A percentile compares a stretch with the other conserved stretches of the same genome.
These are phyloP conservation scores for Chamaecyparis obtusa DNA, from an alignment of 75 land plant species.

Conservation along the genomic window DNA sequence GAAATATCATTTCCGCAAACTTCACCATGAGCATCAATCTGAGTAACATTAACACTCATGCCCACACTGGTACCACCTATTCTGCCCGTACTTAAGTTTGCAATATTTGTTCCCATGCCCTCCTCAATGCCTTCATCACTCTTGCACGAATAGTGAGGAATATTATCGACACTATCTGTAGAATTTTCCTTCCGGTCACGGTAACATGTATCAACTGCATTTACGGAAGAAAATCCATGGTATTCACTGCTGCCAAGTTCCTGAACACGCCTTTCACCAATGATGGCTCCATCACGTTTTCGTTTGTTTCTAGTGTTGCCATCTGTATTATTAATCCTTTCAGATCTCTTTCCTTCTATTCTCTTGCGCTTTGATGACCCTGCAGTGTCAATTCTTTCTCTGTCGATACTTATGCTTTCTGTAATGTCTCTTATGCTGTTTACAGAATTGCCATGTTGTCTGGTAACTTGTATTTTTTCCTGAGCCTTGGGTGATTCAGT, in stretches of 20 bases:
- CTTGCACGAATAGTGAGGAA: conserved; percentile 14
- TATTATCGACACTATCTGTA: conserved; percentile 45
- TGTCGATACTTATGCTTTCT: conserved; percentile 19
- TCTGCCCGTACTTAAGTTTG: conserved; percentile 22
- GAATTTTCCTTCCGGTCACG: conserved; percentile 35
- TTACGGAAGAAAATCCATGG: conserved; percentile 42
- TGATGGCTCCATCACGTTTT: conserved; percentile 15
- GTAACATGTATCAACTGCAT: conserved; percentile 48
- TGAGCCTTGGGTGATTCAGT: conserved; percentile 14
- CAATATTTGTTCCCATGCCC: conserved; percentile 25
- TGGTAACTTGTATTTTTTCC: conserved; percentile 4
- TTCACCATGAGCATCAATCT: conserved; percentile 25
- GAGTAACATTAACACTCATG: conserved; percentile 14
- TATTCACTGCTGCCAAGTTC: conserved; percentile 17
- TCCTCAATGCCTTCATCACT: conserved; percentile 16
- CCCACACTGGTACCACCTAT: conserved; percentile 23
- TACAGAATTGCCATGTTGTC: conserved; percentile 11
- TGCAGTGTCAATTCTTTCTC: conserved; percentile 15
- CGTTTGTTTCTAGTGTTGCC: conserved; percentile 13
- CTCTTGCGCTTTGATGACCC: conserved; percentile 35
- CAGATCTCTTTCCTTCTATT: conserved; percentile 4
- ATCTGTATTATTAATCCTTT: conserved; percentile 8
- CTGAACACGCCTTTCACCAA: conserved; percentile 2
- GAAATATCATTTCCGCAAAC: conserved; percentile 22
- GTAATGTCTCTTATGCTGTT: conserved; percentile 14